These are phyloP conservation scores for Yamadazyma buinensis DNA, from an alignment of 1,139 yeast species.

Conservation along the genomic window DNA sequence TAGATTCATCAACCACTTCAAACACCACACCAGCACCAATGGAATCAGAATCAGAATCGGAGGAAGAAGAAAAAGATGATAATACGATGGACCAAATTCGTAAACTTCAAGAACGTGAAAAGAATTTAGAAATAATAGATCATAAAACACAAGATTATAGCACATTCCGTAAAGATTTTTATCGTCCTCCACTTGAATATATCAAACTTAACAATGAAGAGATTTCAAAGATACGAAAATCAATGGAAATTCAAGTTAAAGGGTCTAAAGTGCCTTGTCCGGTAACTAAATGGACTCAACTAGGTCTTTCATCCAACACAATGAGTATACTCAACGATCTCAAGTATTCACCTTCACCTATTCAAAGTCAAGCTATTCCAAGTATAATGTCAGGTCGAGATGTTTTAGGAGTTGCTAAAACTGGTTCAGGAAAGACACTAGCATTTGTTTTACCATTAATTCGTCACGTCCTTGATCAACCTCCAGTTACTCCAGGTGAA, in stretches of 20 bases:
- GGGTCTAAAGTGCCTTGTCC: constrained; percentile 67
- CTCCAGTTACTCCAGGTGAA: constrained; percentile 47
- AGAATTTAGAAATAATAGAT: constrained; percentile 34
- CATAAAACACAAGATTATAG: constrained; percentile 46
- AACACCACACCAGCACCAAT: neutral
- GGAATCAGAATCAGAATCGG: constrained; percentile 11
- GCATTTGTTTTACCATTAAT: constrained; percentile 82
- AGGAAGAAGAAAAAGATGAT: constrained; percentile 17
- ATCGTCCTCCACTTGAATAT: constrained; percentile 60
- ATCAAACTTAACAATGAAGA: constrained; percentile 45
- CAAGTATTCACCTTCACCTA: constrained; percentile 72
- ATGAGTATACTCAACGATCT: constrained; percentile 49
- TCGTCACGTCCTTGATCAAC: constrained; percentile 75
- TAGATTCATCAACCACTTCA: neutral
- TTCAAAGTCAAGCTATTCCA: constrained; percentile 90
- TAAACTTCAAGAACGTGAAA: constrained; percentile 33
- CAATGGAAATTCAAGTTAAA: constrained; percentile 56
- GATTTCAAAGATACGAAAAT: constrained; percentile 49
- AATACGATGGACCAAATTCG: constrained; percentile 23
- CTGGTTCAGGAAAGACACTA: constrained; percentile 95
- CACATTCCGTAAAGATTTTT: constrained; percentile 61
- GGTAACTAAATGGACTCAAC: constrained; percentile 71
- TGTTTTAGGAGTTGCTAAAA: constrained; percentile 89
- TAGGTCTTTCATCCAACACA: constrained; percentile 66
- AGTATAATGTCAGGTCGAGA: constrained; percentile 88